phyloP scores from a whole-genome alignment of 2,329 filamentous ascomycete genomes.

The Alternaria brassicae region DNA sequence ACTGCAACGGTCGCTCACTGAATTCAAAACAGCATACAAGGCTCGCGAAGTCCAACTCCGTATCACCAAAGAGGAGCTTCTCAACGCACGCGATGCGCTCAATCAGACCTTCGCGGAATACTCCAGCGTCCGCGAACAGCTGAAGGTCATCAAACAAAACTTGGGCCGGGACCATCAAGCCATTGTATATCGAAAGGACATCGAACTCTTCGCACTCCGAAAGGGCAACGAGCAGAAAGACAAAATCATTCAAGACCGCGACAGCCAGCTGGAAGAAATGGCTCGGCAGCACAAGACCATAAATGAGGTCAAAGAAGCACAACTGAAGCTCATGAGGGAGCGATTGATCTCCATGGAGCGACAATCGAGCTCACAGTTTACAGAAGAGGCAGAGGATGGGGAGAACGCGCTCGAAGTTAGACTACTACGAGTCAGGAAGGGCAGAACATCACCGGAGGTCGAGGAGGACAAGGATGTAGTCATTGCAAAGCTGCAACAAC shows the following conservation, averaged over 20 bases:
- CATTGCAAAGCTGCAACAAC: slow-evolving; percentile 38
- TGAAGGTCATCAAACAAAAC: slow-evolving; percentile 41
- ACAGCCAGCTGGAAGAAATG: slow-evolving; percentile 37
- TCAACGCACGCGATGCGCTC: slow-evolving; percentile 38
- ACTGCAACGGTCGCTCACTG: slow-evolving; percentile 36
- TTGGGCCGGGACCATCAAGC: slow-evolving; percentile 44
- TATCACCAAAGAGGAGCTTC: slow-evolving; percentile 34
- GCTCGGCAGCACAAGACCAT: slow-evolving; percentile 35
- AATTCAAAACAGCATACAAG: slow-evolving; percentile 36
- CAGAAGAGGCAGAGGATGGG: slow-evolving; percentile 23
- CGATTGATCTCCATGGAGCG: slow-evolving; percentile 37
- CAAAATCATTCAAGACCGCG: slow-evolving; percentile 39
- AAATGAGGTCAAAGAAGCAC: slow-evolving; percentile 41
- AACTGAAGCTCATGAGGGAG: slow-evolving; percentile 40
- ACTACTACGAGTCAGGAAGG: slow-evolving; percentile 40
- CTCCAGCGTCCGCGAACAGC: slow-evolving; percentile 37
- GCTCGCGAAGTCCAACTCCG: slow-evolving; percentile 37
- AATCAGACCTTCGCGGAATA: slow-evolving; percentile 42
- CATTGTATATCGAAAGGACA: slow-evolving; percentile 46
- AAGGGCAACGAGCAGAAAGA: slow-evolving; percentile 48
- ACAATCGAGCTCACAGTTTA: slow-evolving; percentile 23
- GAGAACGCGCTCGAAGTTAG: slow-evolving; percentile 45
- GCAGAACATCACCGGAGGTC: slow-evolving; percentile 24
- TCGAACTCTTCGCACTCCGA: slow-evolving; percentile 47
- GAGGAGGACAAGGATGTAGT: slow-evolving; percentile 37